Evolutionary conservation across 2,329 filamentous ascomycete genomes (phyloP), one percentile per base, ranked within the genome.

Genomic region (Pestalotiopsis fici): DNA sequence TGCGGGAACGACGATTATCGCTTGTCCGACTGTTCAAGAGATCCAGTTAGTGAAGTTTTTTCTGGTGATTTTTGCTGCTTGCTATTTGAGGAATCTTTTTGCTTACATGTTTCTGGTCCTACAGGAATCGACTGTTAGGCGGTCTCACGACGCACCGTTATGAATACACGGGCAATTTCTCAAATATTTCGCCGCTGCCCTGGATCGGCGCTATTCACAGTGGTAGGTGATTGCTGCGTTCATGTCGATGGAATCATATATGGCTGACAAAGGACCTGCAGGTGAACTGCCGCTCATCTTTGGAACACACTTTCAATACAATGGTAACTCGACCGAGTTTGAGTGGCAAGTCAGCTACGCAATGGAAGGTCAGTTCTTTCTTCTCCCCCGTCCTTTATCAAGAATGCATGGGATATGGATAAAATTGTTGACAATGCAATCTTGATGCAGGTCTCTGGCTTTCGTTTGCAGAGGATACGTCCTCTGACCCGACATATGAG

Each of bases 101-200:
- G 5, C 13, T 31, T 31, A 31, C 43, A 13, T 3, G 12, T 28
- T 1, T 31, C 5, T 31, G 47, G 6, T 35, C 31, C 31, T 31
- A 13, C 27, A 28, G 39, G 27, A 31, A 43, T 13, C 37, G 54
- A 11, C 13, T 39, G 25, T 13, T n/a, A 11, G 47, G 37, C 59
- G 27, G 31, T 12, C 59, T 47, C 18, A 71, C 65, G 55, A 80
- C 78, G 0, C 79, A 78, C 65, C 74, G 77, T 35, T 80, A 79
- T 67, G 71, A 77, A 59, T 79, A 80, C 64, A 71, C 74, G 3
- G 78, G 78, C 11, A 80, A 80, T 67, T 80, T 79, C 61, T 75
- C 71, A 43, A 77, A 76, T 64, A 69, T 80, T 23, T 75, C 75
- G 4, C 77, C 78, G 43, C 68, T 75, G 31, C 70, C 69, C 1